phyloP scores from a whole-genome alignment of 2,329 filamentous ascomycete species.

The Diaporthe citrichinensis region DNA sequence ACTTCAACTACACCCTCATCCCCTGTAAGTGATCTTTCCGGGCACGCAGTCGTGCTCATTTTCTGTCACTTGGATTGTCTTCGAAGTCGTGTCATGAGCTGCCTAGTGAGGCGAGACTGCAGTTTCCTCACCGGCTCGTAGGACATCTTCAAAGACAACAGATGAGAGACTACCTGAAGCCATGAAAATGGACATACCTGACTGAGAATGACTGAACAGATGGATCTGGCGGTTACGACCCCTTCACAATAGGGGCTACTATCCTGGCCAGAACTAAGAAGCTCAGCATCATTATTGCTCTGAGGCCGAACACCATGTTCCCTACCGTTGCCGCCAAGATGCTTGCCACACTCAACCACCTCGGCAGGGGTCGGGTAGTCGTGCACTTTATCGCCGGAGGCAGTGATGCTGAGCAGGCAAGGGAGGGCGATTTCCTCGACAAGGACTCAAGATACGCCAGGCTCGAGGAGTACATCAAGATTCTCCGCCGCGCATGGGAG shows the following conservation, averaged over 20 bases:
- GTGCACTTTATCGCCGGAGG: constrained; percentile 76
- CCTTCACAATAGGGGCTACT: constrained; percentile 71
- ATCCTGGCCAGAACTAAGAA: constrained; percentile 71
- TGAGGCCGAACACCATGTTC: constrained; percentile 73
- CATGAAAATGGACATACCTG: neutral
- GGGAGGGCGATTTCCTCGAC: constrained; percentile 70
- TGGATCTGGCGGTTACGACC: constrained; percentile 67
- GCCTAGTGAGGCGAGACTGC: neutral
- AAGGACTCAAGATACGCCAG: constrained; percentile 72
- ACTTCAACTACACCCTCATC: constrained; percentile 73
- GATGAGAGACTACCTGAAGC: neutral
- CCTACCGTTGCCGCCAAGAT: constrained; percentile 74
- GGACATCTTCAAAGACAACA: neutral
- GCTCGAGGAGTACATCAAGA: constrained; percentile 73
- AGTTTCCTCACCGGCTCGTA: neutral
- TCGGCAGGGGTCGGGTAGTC: constrained; percentile 69
- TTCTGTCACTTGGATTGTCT: neutral
- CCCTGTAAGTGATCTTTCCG: constrained; percentile 53
- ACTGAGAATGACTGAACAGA: constrained; percentile 46
- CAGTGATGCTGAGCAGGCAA: constrained; percentile 71
- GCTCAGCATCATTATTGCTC: constrained; percentile 72
- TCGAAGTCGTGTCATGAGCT: neutral
- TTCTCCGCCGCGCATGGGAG: constrained; percentile 70
- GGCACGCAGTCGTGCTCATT: neutral
- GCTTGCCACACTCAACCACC: constrained; percentile 72